Conservation (phyloP, 2,329 filamentous ascomycete species). For the Fusarium clavum region DNA sequence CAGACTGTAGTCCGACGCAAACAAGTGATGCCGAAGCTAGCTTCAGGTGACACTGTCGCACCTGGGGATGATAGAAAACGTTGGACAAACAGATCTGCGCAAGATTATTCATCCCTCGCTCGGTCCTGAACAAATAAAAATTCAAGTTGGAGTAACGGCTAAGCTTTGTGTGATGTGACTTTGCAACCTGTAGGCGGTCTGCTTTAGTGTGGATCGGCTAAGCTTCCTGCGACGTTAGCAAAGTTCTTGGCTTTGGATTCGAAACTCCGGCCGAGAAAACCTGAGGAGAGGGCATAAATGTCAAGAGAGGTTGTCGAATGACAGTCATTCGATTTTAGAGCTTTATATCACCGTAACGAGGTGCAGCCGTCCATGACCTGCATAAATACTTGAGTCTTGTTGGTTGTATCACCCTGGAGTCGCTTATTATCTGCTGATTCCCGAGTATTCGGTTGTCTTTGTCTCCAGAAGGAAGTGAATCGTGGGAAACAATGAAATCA, state of each 20-base stretch:
- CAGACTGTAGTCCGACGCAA: constrained; percentile 6
- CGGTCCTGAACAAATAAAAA: constrained; percentile 10
- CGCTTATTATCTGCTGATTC: constrained; percentile 17
- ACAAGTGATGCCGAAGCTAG: not conserved
- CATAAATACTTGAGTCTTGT: not conserved
- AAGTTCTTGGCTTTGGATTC: constrained; percentile 23
- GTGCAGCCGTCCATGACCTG: constrained; percentile 12
- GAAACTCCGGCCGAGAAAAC: constrained; percentile 16
- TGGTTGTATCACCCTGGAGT: constrained; percentile 4
- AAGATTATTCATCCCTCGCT: not conserved
- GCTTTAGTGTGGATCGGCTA: constrained; percentile 11
- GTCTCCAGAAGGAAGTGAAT: not conserved
- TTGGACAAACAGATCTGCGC: constrained; percentile 5
- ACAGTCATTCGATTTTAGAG: constrained; percentile 38
- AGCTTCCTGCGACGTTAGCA: constrained; percentile 32
- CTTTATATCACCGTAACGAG: constrained; percentile 23
- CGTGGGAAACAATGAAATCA: constrained; percentile 2
- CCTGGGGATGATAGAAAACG: not conserved
- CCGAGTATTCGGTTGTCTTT: constrained; percentile 14
- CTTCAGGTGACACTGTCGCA: not conserved
- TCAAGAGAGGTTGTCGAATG: constrained; percentile 19
- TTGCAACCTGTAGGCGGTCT: constrained; percentile 25
- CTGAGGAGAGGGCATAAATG: not conserved
- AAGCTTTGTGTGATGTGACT: constrained; percentile 16
- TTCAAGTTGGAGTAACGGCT: constrained; percentile 3